These are phyloP conservation scores for Kwoniella mangroviensis DNA, from an alignment of 768 basidiomycete species.

Conservation along the genomic window DNA sequence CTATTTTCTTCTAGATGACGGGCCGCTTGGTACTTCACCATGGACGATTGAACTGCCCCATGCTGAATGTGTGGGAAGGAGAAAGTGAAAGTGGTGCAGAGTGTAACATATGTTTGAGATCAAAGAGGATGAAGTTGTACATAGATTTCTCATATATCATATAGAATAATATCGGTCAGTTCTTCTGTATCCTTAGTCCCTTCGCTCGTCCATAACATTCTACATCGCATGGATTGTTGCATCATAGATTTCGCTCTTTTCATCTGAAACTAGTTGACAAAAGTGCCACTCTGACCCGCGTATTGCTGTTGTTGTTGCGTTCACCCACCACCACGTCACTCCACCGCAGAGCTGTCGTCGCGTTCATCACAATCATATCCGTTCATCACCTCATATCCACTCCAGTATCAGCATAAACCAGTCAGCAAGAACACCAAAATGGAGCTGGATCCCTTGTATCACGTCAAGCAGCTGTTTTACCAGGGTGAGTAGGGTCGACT, in stretches of 20 bases:
- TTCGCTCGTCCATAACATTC: neutral
- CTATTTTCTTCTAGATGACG: slow-evolving; percentile 39
- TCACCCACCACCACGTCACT: slow-evolving; percentile 9
- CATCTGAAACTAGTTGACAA: no score
- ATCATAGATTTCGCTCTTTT: neutral
- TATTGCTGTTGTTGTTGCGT: neutral
- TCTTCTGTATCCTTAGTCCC: neutral
- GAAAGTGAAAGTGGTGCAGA: no score
- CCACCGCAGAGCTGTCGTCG: neutral
- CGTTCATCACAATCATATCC: neutral
- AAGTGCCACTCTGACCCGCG: slow-evolving; percentile 14
- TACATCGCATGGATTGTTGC: slow-evolving; percentile 4
- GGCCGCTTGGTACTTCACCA: neutral
- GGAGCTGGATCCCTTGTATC: slow-evolving; percentile 57
- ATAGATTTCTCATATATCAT: neutral
- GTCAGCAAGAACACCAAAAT: slow-evolving; percentile 32
- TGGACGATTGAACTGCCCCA: no score
- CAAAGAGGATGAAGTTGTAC: neutral
- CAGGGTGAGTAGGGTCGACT: slow-evolving; percentile 44
- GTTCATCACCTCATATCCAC: neutral
- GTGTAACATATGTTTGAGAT: no score
- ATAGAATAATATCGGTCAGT: neutral
- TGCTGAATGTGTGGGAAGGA: no score
- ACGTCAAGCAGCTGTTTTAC: slow-evolving; percentile 58
- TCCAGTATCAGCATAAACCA: neutral